Base-by-base conservation (phyloP, 805 yeast species). In the Starmerella khaoyaiensis region DNA sequence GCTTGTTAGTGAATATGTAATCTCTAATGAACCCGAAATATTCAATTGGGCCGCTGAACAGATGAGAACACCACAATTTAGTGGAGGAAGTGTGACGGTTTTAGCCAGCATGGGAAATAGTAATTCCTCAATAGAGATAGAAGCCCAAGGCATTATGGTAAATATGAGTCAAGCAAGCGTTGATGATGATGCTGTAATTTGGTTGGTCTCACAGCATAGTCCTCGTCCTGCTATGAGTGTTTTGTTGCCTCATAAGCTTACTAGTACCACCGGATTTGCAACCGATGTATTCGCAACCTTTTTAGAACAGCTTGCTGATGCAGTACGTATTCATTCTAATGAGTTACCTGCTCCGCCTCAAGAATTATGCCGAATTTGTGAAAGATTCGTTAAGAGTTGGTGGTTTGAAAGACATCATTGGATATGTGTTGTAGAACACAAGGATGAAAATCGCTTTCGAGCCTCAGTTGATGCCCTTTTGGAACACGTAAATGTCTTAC, bases 401-500 rank as follows among this genome's bases (percentile, higher is more conserved):
- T 90, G 93, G 79, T 64, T 90, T 27, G 98, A 87, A 50, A 69
- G 76, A 34, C 99, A 90, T 58, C 77, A 87, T 1, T 90, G 84
- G 52, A 61, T 80, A 32, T 90, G 99, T 51, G 64, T 80, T 21
- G 70, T 81, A 24, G 96, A 86, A 55, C 94, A 84, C 58, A 70
- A 75, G 50, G 71, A 79, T 9, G 84, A 76, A 51, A 84, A 83
- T 47, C 75, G 76, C 23, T 72, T 87, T 8, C 81, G 79, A 51
- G 48, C 66, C 24, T 63, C 75, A 31, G 94, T 87, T 47, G 97
- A 90, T 48, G 64, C 68, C 15, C 62, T 87, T 3, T 59, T 69
- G 3, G 95, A 86, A 37, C 94, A 82, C 38, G 65, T 69, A 19
- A 67, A 65, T 8, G 51, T 71, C 14, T 61, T 83, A 3, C 42